A percentile compares a stretch with the other conserved stretches of the same genome.
phyloP scores from a whole-genome alignment of 345 rosid genomes.

The Alliaria petiolata region DNA sequence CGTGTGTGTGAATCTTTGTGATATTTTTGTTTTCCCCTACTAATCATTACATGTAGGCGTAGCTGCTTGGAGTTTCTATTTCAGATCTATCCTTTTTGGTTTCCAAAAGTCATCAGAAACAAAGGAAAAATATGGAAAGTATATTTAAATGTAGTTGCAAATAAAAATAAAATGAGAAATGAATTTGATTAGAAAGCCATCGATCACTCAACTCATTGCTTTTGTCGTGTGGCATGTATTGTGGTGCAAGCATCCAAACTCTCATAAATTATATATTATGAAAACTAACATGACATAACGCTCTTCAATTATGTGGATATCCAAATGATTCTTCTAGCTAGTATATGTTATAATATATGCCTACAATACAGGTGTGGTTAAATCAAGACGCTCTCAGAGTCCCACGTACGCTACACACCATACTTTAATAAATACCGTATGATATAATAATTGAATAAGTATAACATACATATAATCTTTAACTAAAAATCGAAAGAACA shows the following conservation, averaged over 20 bases:
- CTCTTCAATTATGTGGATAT: too few species aligned
- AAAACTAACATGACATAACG: constrained; percentile 9
- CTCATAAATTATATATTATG: constrained; percentile 14
- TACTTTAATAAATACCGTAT: neutral
- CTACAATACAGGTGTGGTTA: too few species aligned
- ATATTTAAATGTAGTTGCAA: neutral
- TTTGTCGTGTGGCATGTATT: constrained; percentile 32
- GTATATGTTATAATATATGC: neutral
- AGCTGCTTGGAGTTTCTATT: neutral
- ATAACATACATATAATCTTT: too few species aligned
- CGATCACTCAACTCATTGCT: constrained; percentile 25
- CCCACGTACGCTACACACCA: constrained; percentile 27
- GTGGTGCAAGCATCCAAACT: constrained; percentile 31
- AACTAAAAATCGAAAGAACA: neutral
- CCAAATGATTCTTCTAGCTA: neutral
- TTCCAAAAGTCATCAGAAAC: neutral
- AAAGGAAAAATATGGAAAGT: neutral
- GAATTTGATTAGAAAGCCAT: constrained; percentile 18
- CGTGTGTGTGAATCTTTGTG: neutral
- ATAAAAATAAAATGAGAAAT: neutral
- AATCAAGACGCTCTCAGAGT: constrained; percentile 8
- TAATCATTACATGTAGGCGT: neutral
- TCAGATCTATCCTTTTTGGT: neutral
- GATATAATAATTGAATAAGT: neutral
- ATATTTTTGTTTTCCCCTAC: neutral